Conservation (phyloP, 805 yeast genomes). For the Lipomyces orientalis region DNA sequence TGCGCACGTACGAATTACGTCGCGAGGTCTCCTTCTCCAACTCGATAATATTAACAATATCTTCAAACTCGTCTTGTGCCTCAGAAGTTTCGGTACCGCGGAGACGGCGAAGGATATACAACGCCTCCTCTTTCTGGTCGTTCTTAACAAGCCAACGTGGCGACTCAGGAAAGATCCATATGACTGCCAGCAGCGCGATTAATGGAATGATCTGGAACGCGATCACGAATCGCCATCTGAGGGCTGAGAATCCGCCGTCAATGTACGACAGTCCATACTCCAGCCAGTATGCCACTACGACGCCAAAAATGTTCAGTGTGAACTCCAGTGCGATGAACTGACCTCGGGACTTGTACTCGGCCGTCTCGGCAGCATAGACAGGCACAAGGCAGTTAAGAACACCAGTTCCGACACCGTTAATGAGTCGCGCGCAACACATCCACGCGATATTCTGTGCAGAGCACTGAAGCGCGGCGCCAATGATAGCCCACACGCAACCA, state of each 20-base stretch:
- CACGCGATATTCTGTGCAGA: slow-evolving; percentile 56
- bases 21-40: slow-evolving; percentile 32
- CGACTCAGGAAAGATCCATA: slow-evolving; percentile 72
- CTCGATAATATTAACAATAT: slow-evolving; percentile 35
- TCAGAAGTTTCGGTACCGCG: slow-evolving; percentile 30
- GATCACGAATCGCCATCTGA: slow-evolving; percentile 75
- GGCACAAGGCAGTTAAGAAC: slow-evolving; percentile 57
- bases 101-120: slow-evolving; percentile 25
- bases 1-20: slow-evolving; percentile 52
- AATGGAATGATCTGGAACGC: slow-evolving; percentile 67
- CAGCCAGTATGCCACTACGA: slow-evolving; percentile 72
- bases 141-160: slow-evolving; percentile 79
- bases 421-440: slow-evolving; percentile 68
- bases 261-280: slow-evolving; percentile 67
- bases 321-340: slow-evolving; percentile 64
- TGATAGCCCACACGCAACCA: slow-evolving; percentile 60
- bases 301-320: slow-evolving; percentile 63
- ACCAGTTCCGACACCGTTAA: slow-evolving; percentile 46
- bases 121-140: slow-evolving; percentile 68
- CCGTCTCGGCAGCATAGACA: slow-evolving; percentile 74
- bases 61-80: slow-evolving; percentile 29
- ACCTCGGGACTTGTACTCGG: slow-evolving; percentile 53
- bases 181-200: slow-evolving; percentile 62
- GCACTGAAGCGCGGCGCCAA: slow-evolving; percentile 64
- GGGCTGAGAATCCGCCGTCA: slow-evolving; percentile 32